Evolutionary conservation across 306 rosid genomes (phyloP).

Genomic region (Crotalaria pallida): DNA sequence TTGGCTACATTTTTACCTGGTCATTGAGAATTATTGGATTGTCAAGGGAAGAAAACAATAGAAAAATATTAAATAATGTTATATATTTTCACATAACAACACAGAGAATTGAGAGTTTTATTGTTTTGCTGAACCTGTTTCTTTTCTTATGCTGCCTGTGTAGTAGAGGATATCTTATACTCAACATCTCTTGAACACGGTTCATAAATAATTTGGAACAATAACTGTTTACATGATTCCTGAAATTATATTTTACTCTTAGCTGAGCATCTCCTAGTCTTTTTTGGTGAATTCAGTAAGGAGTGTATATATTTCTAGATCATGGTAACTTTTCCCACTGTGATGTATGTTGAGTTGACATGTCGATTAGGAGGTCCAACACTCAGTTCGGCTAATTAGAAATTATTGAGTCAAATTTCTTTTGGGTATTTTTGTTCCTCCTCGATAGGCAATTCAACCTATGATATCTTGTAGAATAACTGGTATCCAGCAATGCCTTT

Average conservation of each 20-base stretch:
- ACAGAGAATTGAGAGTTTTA: not conserved
- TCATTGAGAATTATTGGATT: not conserved
- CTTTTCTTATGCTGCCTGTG: not conserved
- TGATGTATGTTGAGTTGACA: not conserved
- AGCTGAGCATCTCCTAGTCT: not conserved
- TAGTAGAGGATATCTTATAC: not conserved
- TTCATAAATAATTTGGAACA: too few species aligned
- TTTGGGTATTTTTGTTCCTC: not conserved
- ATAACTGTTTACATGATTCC: not conserved
- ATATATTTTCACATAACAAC: conserved; percentile 5
- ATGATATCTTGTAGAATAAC: not conserved
- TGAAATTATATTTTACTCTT: not conserved
- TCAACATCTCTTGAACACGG: not conserved
- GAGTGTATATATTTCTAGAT: not conserved
- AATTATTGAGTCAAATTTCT: not conserved
- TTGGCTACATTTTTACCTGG: not conserved
- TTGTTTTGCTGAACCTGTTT: not conserved
- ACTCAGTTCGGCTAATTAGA: not conserved
- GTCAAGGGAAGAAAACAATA: not conserved
- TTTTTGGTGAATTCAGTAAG: not conserved
- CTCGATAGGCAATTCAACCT: not conserved
- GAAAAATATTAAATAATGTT: not conserved
- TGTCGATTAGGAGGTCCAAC: not conserved
- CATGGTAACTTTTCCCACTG: not conserved
- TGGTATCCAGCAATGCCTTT: not conserved